Evolutionary conservation across 805 yeast species (phyloP).

Genomic region (Myxozyma neotropica): DNA sequence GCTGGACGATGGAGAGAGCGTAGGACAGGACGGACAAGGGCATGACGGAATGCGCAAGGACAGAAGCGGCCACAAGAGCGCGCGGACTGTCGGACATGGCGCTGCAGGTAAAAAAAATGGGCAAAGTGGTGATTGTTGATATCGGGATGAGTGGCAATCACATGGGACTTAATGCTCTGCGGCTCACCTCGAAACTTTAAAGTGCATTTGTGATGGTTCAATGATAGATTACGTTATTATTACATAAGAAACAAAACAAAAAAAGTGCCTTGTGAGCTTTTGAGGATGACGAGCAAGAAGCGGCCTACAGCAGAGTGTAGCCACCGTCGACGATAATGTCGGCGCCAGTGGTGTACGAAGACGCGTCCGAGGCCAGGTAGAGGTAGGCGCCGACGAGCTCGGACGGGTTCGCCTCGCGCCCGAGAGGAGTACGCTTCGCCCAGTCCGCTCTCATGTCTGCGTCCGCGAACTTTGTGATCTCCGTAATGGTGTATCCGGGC

Average conservation of each 20-base stretch:
- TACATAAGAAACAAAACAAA: too few relatives aligned
- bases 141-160: neutral
- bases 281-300: too few relatives aligned
- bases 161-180: neutral
- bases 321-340: slow-evolving; percentile 57
- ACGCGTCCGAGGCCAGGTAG: slow-evolving; percentile 53
- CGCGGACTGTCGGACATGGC: neutral
- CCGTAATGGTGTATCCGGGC: slow-evolving; percentile 57
- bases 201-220: too few relatives aligned
- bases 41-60: neutral
- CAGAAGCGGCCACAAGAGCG: neutral
- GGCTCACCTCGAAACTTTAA: too few relatives aligned
- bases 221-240: too few relatives aligned
- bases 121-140: neutral
- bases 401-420: slow-evolving; percentile 57
- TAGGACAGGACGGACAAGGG: neutral
- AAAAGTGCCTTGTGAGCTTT: too few relatives aligned
- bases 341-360: slow-evolving; percentile 56
- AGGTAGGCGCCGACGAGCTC: slow-evolving; percentile 56
- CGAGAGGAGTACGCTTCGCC: slow-evolving; percentile 53
- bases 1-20: slow-evolving; percentile 1
- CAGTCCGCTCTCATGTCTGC: slow-evolving; percentile 54
- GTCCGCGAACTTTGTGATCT: slow-evolving; percentile 52
- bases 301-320: slow-evolving; percentile 22
- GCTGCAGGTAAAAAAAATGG: neutral